A percentile compares a stretch with the other conserved stretches of the same genome.
Evolutionary conservation across 2,329 filamentous ascomycete genomes (phyloP).

Genomic region (Fusarium odoratissimum): DNA sequence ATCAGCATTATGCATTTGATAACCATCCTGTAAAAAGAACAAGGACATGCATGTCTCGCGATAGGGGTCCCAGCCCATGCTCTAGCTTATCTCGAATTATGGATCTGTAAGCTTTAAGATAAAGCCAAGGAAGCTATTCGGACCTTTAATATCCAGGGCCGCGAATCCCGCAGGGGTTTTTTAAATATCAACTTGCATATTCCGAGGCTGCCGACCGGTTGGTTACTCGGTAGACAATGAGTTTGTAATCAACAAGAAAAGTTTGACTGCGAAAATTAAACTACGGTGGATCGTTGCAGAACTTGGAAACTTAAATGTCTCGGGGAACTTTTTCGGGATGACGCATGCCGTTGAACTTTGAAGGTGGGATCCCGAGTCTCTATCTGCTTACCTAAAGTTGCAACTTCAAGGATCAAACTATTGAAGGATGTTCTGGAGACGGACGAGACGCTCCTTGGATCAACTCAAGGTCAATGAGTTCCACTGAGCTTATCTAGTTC

Average conservation of each 20-base stretch:
- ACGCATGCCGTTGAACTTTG: background rate
- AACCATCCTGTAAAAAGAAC: background rate
- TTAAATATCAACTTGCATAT: background rate
- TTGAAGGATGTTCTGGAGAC: background rate
- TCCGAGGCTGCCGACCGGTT: background rate
- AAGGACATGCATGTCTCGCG: background rate
- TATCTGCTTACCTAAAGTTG: background rate
- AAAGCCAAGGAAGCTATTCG: constrained; percentile 12
- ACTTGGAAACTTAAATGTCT: background rate
- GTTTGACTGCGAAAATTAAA: background rate
- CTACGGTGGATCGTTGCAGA: background rate
- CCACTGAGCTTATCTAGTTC: constrained; percentile 27
- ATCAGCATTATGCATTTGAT: background rate
- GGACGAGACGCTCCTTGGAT: background rate
- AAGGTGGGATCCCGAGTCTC: background rate
- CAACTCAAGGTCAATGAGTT: constrained; percentile 4
- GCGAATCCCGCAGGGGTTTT: background rate
- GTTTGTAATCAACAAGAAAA: constrained; percentile 3
- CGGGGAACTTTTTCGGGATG: background rate
- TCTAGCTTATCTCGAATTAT: constrained; percentile 15
- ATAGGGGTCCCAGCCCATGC: constrained; percentile 3
- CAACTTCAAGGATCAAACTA: background rate
- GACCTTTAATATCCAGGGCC: constrained; percentile 19
- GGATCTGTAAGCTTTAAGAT: background rate
- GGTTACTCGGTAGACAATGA: background rate